Conservation (phyloP, 306 rosid species). For the Castanopsis chinensis region DNA sequence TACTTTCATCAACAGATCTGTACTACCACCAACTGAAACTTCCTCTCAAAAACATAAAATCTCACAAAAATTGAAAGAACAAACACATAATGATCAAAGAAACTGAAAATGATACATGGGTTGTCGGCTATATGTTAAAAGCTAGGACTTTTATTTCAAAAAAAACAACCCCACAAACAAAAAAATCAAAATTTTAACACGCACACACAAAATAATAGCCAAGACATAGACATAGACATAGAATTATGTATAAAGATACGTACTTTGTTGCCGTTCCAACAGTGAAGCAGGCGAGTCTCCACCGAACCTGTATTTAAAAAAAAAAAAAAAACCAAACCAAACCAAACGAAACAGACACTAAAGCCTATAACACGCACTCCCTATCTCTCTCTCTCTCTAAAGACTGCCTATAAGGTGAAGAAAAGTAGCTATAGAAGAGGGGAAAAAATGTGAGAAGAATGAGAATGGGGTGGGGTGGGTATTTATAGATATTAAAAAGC, state of each 20-base stretch:
- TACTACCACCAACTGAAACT: background rate
- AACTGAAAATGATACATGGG: background rate
- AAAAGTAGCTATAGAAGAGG: constrained; percentile 7
- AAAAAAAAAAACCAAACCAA: background rate
- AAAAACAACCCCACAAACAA: background rate
- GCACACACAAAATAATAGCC: background rate
- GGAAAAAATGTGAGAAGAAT: background rate
- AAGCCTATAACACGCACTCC: background rate
- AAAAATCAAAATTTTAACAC: background rate
- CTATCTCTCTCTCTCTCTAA: constrained; percentile 32
- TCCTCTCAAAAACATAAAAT: background rate
- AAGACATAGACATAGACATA: background rate
- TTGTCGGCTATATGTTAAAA: background rate
- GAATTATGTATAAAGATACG: constrained; percentile 14
- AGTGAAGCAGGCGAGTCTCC: constrained; percentile 16
- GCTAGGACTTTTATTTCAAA: background rate
- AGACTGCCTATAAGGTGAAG: background rate
- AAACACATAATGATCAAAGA: background rate
- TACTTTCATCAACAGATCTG: constrained; percentile 47
- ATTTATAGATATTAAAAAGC: constrained; percentile 39
- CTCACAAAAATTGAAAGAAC: background rate
- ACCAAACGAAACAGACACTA: background rate
- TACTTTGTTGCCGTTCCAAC: constrained; percentile 21
- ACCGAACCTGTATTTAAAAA: constrained; percentile 18
- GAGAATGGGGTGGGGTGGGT: constrained; percentile 13